Evolutionary conservation across 345 rosid genomes (phyloP).

Genomic region (Hibiscus mutabilis): DNA sequence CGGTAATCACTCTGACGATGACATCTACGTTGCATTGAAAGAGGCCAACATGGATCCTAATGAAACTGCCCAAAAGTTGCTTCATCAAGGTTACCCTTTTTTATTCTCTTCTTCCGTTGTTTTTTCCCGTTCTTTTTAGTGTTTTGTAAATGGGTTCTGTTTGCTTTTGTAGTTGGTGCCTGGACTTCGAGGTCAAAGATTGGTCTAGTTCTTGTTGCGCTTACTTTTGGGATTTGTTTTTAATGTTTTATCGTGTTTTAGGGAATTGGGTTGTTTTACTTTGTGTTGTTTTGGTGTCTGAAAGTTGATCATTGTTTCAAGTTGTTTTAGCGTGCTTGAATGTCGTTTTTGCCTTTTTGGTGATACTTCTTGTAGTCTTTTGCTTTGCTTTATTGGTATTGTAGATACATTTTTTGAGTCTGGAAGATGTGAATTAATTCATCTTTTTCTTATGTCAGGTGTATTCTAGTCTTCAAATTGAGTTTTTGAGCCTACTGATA

Average conservation of each 20-base stretch:
- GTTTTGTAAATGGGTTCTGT: background rate
- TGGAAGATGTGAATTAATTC: no score
- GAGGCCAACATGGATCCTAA: constrained; percentile 79
- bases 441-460: no score
- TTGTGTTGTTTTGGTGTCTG: constrained; percentile 7
- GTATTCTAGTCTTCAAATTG: no score
- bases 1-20: constrained; percentile 69
- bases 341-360: no score
- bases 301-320: background rate
- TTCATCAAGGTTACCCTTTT: constrained; percentile 51
- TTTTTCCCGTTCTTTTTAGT: background rate
- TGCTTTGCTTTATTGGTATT: no score
- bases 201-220: background rate
- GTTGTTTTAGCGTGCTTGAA: no score
- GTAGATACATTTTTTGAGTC: no score
- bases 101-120: background rate
- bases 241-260: background rate
- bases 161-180: background rate
- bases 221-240: background rate
- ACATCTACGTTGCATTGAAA: constrained; percentile 57
- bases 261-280: background rate
- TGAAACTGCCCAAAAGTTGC: constrained; percentile 68
- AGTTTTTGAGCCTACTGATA: no score
- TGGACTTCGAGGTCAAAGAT: background rate
- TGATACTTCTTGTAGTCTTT: no score